Conservation (phyloP, 1,284 basidiomycete species). For the Thelephora terrestris region DNA sequence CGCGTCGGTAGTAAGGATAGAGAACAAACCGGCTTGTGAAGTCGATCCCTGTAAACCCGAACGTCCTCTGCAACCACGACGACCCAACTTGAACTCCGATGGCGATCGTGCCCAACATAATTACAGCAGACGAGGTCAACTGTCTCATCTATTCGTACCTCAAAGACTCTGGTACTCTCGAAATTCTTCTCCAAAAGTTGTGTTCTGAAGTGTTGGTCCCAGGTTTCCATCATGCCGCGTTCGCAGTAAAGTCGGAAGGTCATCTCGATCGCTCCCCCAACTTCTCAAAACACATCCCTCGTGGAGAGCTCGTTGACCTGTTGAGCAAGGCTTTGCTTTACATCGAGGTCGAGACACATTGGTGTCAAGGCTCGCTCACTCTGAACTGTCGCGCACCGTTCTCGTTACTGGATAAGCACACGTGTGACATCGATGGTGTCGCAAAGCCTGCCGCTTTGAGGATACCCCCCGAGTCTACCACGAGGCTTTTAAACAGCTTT, state of each 20-base stretch:
- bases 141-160: conserved; percentile 77
- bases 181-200: background rate
- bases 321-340: conserved; percentile 75
- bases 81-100: conserved; percentile 5
- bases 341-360: conserved; percentile 76
- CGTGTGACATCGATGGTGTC: conserved; percentile 42
- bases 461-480: background rate
- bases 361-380: conserved; percentile 48
- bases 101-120: conserved; percentile 40
- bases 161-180: conserved; percentile 56
- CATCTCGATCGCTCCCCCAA: conserved; percentile 57
- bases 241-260: conserved; percentile 60
- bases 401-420: conserved; percentile 60
- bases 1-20: too few relatives aligned
- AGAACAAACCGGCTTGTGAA: too few relatives aligned
- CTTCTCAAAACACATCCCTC: conserved; percentile 62
- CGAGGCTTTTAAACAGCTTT: background rate
- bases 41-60: background rate
- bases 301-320: conserved; percentile 73
- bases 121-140: conserved; percentile 78
- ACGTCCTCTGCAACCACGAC: background rate
- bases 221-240: conserved; percentile 76
- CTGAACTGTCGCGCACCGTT: conserved; percentile 57
- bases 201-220: background rate
- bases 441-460: conserved; percentile 8